These are phyloP conservation scores for Fusarium ambrosium DNA, from an alignment of 2,329 filamentous ascomycete genomes.

Conservation along the genomic window DNA sequence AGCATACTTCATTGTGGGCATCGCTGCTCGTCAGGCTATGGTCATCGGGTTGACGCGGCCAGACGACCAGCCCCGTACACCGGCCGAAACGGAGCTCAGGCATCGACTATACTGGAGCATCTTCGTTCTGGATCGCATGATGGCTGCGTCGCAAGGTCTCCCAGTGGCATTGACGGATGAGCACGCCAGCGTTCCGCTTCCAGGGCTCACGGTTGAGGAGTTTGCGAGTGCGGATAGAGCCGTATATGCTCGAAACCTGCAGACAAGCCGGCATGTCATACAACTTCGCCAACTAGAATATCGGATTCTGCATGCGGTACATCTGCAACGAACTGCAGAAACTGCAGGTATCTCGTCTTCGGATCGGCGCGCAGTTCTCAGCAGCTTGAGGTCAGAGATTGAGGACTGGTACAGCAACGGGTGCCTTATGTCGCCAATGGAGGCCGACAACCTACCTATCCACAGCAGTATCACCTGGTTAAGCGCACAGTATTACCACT, in stretches of 20 bases:
- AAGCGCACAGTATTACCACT: slow-evolving; percentile 59
- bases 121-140: slow-evolving; percentile 61
- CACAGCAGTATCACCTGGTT: slow-evolving; percentile 61
- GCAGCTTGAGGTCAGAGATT: slow-evolving; percentile 56
- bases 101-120: slow-evolving; percentile 62
- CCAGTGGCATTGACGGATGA: slow-evolving; percentile 57
- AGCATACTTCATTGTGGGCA: slow-evolving; percentile 57
- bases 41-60: slow-evolving; percentile 54
- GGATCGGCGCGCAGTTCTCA: slow-evolving; percentile 51
- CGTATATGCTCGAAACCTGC: slow-evolving; percentile 56
- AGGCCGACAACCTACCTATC: slow-evolving; percentile 60
- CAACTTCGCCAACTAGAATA: slow-evolving; percentile 60
- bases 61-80: slow-evolving; percentile 45
- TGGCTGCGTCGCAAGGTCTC: slow-evolving; percentile 57
- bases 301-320: slow-evolving; percentile 54
- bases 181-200: slow-evolving; percentile 57
- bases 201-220: slow-evolving; percentile 60
- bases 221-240: slow-evolving; percentile 56
- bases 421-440: slow-evolving; percentile 58
- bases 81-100: slow-evolving; percentile 50
- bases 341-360: slow-evolving; percentile 48
- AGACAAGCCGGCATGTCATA: slow-evolving; percentile 61
- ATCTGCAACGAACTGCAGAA: slow-evolving; percentile 49
- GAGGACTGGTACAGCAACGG: slow-evolving; percentile 63
- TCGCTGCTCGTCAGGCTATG: slow-evolving; percentile 56